A percentile compares a stretch with the other conserved stretches of the same genome.
Evolutionary conservation across 805 yeast genomes (phyloP).

Genomic region (Kluyveromyces siamensis): DNA sequence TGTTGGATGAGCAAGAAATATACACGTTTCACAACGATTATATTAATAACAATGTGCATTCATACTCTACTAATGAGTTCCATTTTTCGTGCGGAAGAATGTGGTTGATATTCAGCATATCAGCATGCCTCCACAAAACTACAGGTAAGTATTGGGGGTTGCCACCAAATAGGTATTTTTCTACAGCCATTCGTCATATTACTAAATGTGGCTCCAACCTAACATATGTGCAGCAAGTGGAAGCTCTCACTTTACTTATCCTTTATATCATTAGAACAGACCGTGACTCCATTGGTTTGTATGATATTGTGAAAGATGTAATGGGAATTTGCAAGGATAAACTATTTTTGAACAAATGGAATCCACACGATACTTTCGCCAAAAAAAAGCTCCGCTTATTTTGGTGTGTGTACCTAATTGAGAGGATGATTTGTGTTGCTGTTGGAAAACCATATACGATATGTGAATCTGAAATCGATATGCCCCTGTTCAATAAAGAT

Average conservation of each 20-base stretch:
- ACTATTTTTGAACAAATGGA: slow-evolving; percentile 20
- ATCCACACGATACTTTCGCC: slow-evolving; percentile 15
- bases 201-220: slow-evolving; percentile 35
- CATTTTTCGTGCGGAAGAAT: slow-evolving; percentile 47
- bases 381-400: slow-evolving; percentile 44
- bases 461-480: slow-evolving; percentile 40
- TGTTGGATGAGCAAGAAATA: slow-evolving; percentile 44
- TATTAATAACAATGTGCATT: slow-evolving; percentile 34
- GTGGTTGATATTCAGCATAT: slow-evolving; percentile 46
- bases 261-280: slow-evolving; percentile 53
- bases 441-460: slow-evolving; percentile 50
- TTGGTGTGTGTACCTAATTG: slow-evolving; percentile 58
- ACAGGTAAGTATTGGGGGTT: slow-evolving; percentile 50
- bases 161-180: slow-evolving; percentile 45
- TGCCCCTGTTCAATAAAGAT: slow-evolving; percentile 43
- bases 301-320: slow-evolving; percentile 45
- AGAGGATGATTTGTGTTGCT: slow-evolving; percentile 52
- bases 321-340: slow-evolving; percentile 34
- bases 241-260: slow-evolving; percentile 42
- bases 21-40: slow-evolving; percentile 42
- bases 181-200: slow-evolving; percentile 50
- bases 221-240: slow-evolving; percentile 39
- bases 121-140: slow-evolving; percentile 44
- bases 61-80: slow-evolving; percentile 28
- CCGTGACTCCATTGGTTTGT: slow-evolving; percentile 45